Percentiles rank a stretch among this genome's conserved stretches.
These are phyloP conservation scores for Syzygium oleosum DNA, from an alignment of 345 rosid genomes.

Conservation along the genomic window DNA sequence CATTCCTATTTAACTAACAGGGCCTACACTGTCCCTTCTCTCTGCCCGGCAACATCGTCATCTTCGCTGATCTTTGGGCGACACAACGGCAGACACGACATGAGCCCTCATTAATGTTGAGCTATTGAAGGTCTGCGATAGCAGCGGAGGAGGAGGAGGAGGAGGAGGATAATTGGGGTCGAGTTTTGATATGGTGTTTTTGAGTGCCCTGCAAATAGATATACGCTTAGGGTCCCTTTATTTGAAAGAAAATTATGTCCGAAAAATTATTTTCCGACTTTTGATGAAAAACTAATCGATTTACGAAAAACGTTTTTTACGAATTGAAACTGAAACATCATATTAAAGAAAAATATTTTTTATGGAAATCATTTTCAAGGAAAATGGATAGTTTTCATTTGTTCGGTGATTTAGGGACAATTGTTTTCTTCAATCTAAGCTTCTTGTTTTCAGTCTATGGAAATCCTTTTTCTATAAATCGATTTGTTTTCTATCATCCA, in stretches of 20 bases:
- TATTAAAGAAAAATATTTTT: neutral
- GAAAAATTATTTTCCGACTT: neutral
- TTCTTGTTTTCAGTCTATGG: neutral
- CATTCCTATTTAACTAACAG: neutral
- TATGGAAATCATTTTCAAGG: fast-evolving
- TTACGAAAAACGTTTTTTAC: fast-evolving
- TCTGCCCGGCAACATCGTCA: neutral
- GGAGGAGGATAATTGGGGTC: neutral
- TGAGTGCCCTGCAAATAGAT: neutral
- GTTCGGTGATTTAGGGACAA: neutral
- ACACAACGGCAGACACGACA: neutral
- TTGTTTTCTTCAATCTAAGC: neutral
- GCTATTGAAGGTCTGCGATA: neutral
- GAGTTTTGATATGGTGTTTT: neutral
- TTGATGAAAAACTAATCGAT: neutral
- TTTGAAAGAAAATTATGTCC: neutral
- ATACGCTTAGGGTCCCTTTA: neutral
- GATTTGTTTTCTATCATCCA: neutral
- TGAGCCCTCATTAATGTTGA: neutral
- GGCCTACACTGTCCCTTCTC: neutral
- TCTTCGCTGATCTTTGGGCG: neutral
- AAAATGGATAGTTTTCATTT: neutral
- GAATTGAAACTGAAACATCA: neutral
- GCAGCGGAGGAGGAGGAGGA: neutral
- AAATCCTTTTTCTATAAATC: neutral